Conservation (phyloP, 1,284 basidiomycete genomes). For the Puccinia hordei region DNA sequence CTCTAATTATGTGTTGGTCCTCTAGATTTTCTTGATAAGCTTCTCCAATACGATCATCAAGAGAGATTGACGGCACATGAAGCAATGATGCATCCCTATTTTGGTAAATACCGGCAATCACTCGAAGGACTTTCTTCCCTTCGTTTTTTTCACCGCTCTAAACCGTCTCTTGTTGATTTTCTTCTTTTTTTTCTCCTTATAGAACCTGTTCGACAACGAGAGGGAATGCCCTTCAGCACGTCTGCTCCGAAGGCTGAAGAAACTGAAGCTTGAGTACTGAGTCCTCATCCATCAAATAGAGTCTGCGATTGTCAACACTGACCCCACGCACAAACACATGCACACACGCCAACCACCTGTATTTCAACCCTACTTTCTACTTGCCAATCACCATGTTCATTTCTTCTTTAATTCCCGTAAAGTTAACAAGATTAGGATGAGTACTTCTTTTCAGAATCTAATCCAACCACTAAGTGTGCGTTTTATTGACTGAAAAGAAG, state of each 20-base stretch:
- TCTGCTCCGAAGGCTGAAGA: constrained; percentile 21
- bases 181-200: background rate
- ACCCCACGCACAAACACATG: background rate
- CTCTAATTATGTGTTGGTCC: constrained; percentile 61
- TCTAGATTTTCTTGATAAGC: constrained; percentile 85
- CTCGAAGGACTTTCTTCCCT: background rate
- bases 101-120: constrained; percentile 61
- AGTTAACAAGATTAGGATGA: background rate
- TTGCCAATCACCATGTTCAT: background rate
- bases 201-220: constrained; percentile 49
- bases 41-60: constrained; percentile 94
- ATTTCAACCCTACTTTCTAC: background rate
- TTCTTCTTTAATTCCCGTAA: background rate
- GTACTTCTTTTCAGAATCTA: background rate
- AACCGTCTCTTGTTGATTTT: background rate
- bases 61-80: constrained; percentile 91
- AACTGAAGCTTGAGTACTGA: constrained; percentile 3
- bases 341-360: background rate
- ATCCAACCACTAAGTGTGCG: background rate
- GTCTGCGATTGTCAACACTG: background rate
- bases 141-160: background rate
- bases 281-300: background rate
- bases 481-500: background rate
- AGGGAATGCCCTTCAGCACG: constrained; percentile 30
- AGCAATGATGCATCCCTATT: constrained; percentile 84